Base-by-base conservation (phyloP, 176 grass and related monocot species). In the Carex parvula region DNA sequence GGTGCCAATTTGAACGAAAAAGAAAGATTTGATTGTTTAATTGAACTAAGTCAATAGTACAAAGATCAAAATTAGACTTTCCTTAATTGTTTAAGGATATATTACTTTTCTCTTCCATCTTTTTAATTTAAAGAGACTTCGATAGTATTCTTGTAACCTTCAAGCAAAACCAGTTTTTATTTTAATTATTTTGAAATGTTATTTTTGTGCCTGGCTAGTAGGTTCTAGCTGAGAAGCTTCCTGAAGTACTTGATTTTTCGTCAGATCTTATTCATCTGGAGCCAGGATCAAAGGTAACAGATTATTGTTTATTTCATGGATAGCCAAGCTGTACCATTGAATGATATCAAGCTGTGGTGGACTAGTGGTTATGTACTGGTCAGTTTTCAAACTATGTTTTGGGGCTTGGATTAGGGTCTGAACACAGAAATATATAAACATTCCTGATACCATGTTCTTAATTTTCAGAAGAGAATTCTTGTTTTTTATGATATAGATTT, bases 221-320 rank as follows among this genome's bases (percentile, higher is more conserved):
- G 95, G 91, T 98, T 91, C 84, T 98, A 87, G 91, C 86, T 4
- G 91, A 94, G 66, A 98, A 93, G 82, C 92, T 98, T 87, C 95
- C 95, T 58, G 95, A 93, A 91, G 89, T 98, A 88, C 91, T 98
- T 89, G 89, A 98, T 90, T 98, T 98, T 91, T 66, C 79, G 24
- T 91, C 68, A 68, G 92, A 98, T 87, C 91, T 98, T 79, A 42
- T 89, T 7, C 84, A 91, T 87, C 91, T 98, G 65, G 92, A 94
- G 89, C 89, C 89, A 64, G 92, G 90, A 77, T 89, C 95, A 22
- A 98, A 93, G 95, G 95, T 98, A 86, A 39, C 59, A 84, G 32
- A 84, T 18, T 85, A 84, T 50, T 60, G 74, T 41, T 61, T 88
- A 53, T 57, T 56, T 56, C 24, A 56, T 78, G 50, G 14, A 32